Evolutionary conservation across 1,139 yeast genomes (phyloP).

Genomic region (Geotrichum candidum): DNA sequence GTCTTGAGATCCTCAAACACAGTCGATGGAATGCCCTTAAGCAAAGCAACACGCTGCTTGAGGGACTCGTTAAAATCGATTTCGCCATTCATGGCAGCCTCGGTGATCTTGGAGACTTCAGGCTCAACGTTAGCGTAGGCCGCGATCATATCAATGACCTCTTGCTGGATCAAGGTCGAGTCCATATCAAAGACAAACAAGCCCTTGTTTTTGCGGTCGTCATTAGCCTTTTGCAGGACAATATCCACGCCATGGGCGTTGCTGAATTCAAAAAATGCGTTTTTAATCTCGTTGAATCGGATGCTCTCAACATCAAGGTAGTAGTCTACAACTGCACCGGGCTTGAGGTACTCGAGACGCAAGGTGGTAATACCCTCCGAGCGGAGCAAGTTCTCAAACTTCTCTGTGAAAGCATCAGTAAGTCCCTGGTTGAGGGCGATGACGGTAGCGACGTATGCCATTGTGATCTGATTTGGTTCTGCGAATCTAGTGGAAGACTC

Average conservation of each 20-base stretch:
- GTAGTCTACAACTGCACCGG: constrained; percentile 26
- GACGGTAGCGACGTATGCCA: constrained; percentile 26
- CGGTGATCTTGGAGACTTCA: constrained; percentile 73
- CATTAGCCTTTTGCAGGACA: constrained; percentile 41
- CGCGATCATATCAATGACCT: constrained; percentile 93
- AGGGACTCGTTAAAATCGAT: constrained; percentile 84
- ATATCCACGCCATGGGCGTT: constrained; percentile 37
- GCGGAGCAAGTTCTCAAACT: constrained; percentile 26
- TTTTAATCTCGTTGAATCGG: constrained; percentile 18
- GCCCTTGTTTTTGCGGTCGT: constrained; percentile 39
- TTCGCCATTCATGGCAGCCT: constrained; percentile 95
- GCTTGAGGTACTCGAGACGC: constrained; percentile 20
- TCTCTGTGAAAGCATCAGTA: constrained; percentile 17
- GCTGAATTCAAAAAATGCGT: constrained; percentile 23
- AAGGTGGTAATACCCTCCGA: constrained; percentile 22
- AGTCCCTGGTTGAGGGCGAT: constrained; percentile 23
- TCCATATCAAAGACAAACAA: constrained; percentile 95
- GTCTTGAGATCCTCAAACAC: constrained; percentile 76
- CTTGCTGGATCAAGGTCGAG: constrained; percentile 91
- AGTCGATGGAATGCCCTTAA: constrained; percentile 72
- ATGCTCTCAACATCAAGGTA: constrained; percentile 21
- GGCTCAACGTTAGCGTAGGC: constrained; percentile 75
- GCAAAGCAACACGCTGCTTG: constrained; percentile 62
- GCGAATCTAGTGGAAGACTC: background rate
- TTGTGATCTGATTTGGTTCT: constrained; percentile 1